Evolutionary conservation across 1,284 basidiomycete species (phyloP).

Genomic region (Ceratobasidium sp.): DNA sequence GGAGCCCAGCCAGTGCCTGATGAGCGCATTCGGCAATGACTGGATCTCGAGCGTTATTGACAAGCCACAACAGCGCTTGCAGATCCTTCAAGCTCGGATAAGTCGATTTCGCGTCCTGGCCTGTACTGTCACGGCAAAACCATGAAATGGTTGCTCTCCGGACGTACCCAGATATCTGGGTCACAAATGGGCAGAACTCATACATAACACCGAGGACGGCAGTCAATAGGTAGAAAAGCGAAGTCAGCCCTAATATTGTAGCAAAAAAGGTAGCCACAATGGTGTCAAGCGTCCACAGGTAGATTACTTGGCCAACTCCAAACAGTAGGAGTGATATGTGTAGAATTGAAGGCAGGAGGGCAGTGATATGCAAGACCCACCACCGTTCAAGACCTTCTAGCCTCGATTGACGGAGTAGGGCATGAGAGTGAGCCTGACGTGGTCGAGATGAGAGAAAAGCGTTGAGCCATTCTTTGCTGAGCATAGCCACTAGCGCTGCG

Average conservation of each 20-base stretch:
- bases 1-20: too few relatives aligned
- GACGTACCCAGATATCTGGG: neutral
- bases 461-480: slow-evolving; percentile 28
- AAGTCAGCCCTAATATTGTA: neutral
- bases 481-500: slow-evolving; percentile 6
- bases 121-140: too few relatives aligned
- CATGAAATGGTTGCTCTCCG: too few relatives aligned
- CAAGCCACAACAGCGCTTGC: too few relatives aligned
- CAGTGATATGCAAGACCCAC: neutral
- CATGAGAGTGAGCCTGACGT: neutral
- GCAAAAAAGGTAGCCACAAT: neutral
- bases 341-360: slow-evolving; percentile 7
- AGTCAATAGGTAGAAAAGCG: neutral
- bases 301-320: neutral
- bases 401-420: neutral
- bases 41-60: too few relatives aligned
- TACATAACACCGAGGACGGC: neutral
- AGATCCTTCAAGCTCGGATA: too few relatives aligned
- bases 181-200: neutral
- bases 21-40: too few relatives aligned
- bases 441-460: neutral
- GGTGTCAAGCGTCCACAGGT: slow-evolving; percentile 12
- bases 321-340: slow-evolving; percentile 32
- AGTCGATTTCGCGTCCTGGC: too few relatives aligned
- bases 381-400: slow-evolving; percentile 10